Evolutionary conservation across 805 yeast species (phyloP), one percentile per base, ranked within the genome.

Genomic region (Pichia cephalocereana): DNA sequence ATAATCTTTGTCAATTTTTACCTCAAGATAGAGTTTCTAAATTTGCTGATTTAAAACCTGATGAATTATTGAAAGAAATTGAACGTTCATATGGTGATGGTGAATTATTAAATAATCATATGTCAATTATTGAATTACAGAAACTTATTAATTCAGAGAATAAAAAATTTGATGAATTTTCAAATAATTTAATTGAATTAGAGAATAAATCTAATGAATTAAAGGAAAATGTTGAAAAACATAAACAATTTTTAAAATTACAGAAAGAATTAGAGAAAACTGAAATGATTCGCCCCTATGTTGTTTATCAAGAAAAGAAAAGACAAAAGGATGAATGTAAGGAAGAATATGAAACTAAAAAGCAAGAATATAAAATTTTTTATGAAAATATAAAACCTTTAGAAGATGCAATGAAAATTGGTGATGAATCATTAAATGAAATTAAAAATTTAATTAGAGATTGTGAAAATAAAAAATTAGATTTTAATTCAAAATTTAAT

Each of bases 1-100:
- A 88, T 61, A 93, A 91, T 61, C 70, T 91, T 44, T 90, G 98
- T 60, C 97, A 91, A 61, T 93, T 93, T 59, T 69, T 93, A 47
- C 96, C 99, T 0, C 99, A 93, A 62, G 98, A 91, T 57, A 74
- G 95, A 51, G 98, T 93, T 8, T 91, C 95, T 2, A 88, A 86
- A 54, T 93, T 93, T 70, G 95, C 97, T 0, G 77, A 83, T 3
- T 68, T 87, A 54, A 75, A 85, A 30, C 86, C 95, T 1, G 89
- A 85, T 52, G 79, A 80, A 51, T 67, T 91, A 9, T 70, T 93
- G 12, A 58, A 70, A 27, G 95, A 87, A 57, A 86, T 96, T 1
- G 87, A 89, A 58, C 69, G 91, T 50, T 88, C 96, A 1, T 76
- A 88, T 32, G 86, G 84, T 6, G 70, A 76, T 45, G 76, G 82